Evolutionary conservation across 1,139 yeast species (phyloP), one percentile per base, ranked within the genome.

Genomic region (Candida labiduridarum): DNA sequence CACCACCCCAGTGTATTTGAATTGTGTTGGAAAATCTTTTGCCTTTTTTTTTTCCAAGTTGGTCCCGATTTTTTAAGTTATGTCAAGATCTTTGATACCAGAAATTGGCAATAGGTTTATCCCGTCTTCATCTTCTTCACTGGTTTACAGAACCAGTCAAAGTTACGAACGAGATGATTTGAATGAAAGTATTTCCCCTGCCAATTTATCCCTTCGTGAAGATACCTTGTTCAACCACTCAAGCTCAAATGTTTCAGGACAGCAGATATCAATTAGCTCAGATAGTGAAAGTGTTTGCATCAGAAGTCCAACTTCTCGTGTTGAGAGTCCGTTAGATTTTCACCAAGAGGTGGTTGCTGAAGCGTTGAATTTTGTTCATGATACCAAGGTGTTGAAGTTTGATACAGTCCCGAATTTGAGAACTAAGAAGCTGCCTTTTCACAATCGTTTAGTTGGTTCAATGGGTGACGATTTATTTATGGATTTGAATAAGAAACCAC

Each of bases 311-410:
- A 15, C 10, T 6, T 39, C 46, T 4, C 29, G 30, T 29, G 22
- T 18, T n/a, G n/a, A 29, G 1, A 38, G 41, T 18, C 50, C 50
- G 4, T 29, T 16, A 10, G 51, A 56, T 44, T 14, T 48, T 8
- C 54, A 53, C 41, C 58, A 51, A 35, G 56, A 56, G 41, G 45
- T 52, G 6, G 76, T 83, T 31, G 84, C 85, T 1, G 71, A 68
- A 25, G 85, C 85, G 1, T 63, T 83, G 39, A 80, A 82, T 5
- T 69, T 80, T 50, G 59, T 55, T n/a, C 54, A 59, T 14, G 58
- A 56, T 4, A 58, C 68, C 2, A 61, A 74, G 41, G 77, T 78
- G 2, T 60, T 76, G 30, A 66, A 59, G 16, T 76, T 73, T 47
- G 59, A 41, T 11, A 40, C 38, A 6, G 36, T 41, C 4, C 33